Base-by-base conservation (phyloP, 805 yeast genomes). In the Zygosaccharomyces lentus region DNA sequence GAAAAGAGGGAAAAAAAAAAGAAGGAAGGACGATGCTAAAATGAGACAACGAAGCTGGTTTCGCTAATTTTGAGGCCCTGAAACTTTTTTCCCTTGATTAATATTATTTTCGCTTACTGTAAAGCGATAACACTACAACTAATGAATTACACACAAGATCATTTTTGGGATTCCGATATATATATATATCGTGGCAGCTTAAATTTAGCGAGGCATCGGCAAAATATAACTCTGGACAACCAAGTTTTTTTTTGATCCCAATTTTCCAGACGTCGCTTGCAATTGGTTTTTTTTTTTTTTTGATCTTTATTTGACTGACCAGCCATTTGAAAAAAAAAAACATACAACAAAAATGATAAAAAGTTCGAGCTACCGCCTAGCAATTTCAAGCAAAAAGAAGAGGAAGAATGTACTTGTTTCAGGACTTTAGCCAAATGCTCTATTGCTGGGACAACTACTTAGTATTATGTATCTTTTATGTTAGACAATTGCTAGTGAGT, bases 401-500 rank as follows among this genome's bases (percentile, higher is more conserved):
- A 37, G 8, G 9, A 34, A 36, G 25, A 23, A 36, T 36, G 39
- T 10, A 23, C 1, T 21, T 23, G 10, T 16, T 23, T 23, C 21
- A 24, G 2, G 29, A 17, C 15, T 5, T 10, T 4, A 10, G 16
- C 27, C 9, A 17, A 25, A 19, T 26, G 37, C 13, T 13, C 10
- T 29, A 19, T n/a, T 17, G 13, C 4, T 19, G 13, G 23, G 19
- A 17, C 21, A 15, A n/a, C 26, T 16, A n/a, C 12, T 27, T 27
- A 21, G 3, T 26, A 30, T 27, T 38, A 17, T 29, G 26, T 43
- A 27, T 38, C n/a, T 7, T 31, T 10, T 10, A 32, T 21, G 17
- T 16, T 26, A 37, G 10, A 27, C 15, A 10, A 17, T 31, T n/a
- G 26, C 50, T 48, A 62, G 50, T 57, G 54, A 21, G 69, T 71